Conservation (phyloP, 2,329 filamentous ascomycete species). For the Thermoascus crustaceus region DNA sequence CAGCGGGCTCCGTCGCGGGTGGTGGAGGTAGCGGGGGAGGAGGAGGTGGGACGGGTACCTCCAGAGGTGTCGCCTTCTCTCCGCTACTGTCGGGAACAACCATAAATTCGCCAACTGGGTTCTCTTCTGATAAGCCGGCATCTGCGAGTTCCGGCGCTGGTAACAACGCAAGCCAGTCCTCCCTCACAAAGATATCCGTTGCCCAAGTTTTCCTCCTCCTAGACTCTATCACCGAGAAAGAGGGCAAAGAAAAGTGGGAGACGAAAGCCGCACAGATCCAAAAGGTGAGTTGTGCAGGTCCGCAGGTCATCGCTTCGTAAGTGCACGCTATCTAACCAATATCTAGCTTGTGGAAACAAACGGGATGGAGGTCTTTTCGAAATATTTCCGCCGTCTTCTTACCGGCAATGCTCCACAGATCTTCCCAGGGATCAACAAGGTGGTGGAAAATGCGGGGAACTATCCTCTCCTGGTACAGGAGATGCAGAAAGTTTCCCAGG, state of each 20-base stretch:
- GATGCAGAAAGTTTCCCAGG: constrained; percentile 75
- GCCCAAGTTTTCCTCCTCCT: constrained; percentile 92
- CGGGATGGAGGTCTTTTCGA: constrained; percentile 98
- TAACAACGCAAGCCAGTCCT: constrained; percentile 45
- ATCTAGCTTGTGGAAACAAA: constrained; percentile 82
- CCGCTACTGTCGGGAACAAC: constrained; percentile 51
- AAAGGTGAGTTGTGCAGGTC: constrained; percentile 54
- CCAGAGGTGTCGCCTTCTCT: constrained; percentile 52
- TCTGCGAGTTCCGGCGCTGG: constrained; percentile 31
- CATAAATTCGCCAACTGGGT: constrained; percentile 45
- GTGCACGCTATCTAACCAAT: no score
- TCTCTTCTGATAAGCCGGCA: constrained; percentile 41
- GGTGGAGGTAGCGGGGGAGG: constrained; percentile 43
- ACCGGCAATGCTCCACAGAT: constrained; percentile 86
- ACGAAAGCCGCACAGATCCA: constrained; percentile 82
- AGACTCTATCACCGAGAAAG: constrained; percentile 90
- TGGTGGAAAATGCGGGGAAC: constrained; percentile 66
- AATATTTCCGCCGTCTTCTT: constrained; percentile 89
- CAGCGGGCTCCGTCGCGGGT: constrained; percentile 45
- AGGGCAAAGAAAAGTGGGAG: constrained; percentile 86
- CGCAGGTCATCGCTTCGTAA: no score
- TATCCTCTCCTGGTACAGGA: constrained; percentile 76
- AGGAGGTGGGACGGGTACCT: constrained; percentile 47
- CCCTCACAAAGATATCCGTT: constrained; percentile 85
- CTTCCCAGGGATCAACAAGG: constrained; percentile 70